Conservation (phyloP, 192 early-diverging fungal genomes). For the Helicostylum pulchrum region DNA sequence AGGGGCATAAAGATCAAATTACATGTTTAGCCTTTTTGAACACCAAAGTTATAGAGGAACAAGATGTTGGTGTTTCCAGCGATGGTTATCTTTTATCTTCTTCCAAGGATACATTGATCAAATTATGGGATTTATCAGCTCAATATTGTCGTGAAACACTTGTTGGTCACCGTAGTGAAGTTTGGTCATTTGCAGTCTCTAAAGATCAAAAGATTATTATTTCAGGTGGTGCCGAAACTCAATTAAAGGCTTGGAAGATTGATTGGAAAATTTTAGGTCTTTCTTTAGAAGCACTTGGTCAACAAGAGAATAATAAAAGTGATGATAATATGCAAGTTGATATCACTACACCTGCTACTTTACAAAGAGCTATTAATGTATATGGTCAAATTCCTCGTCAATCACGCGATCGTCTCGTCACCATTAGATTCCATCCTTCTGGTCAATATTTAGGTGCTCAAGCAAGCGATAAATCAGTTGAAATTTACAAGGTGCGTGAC, state of each 20-base stretch:
- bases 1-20: slow-evolving; percentile 95
- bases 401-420: slow-evolving; percentile 76
- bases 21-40: slow-evolving; percentile 69
- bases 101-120: slow-evolving; percentile 94
- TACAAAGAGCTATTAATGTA: slow-evolving; percentile 67
- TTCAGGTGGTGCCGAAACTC: slow-evolving; percentile 82
- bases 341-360: slow-evolving; percentile 6
- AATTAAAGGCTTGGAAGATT: slow-evolving; percentile 87
- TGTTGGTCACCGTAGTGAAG: slow-evolving; percentile 88
- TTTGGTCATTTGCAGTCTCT: slow-evolving; percentile 82
- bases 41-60: slow-evolving; percentile 12
- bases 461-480: slow-evolving; percentile 75
- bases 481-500: slow-evolving; percentile 78
- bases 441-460: slow-evolving; percentile 77
- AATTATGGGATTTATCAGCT: slow-evolving; percentile 94
- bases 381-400: slow-evolving; percentile 79
- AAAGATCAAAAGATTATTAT: slow-evolving; percentile 65
- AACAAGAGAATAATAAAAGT: slow-evolving; percentile 7
- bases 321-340: slow-evolving; percentile 11
- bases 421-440: slow-evolving; percentile 76
- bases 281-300: slow-evolving; percentile 47
- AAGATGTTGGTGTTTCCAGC: slow-evolving; percentile 45
- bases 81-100: slow-evolving; percentile 77
- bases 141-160: slow-evolving; percentile 94
- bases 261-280: slow-evolving; percentile 54